Evolutionary conservation across 257 asterid genomes (phyloP), one percentile per base, ranked within the genome.

Genomic region (Galeopsis tetrahit): DNA sequence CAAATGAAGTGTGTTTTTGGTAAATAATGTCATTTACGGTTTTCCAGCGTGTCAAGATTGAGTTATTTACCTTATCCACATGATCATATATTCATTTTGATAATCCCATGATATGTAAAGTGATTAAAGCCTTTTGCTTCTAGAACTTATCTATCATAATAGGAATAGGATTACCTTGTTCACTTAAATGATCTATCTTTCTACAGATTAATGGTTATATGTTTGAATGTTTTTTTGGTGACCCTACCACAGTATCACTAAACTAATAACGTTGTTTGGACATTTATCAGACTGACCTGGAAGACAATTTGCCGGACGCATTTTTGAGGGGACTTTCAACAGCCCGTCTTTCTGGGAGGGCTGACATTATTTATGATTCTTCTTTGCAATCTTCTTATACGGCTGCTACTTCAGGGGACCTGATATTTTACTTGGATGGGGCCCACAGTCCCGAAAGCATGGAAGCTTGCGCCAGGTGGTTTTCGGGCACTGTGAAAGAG

Each of bases 361-460:
- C 91, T 74, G 90, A 93, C 82, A 81, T 85, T 68, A 77, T 87
- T 70, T 63, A 80, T 15, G 97, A 87, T 82, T 81, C 89, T 48
- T 71, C 77, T 66, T 34, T 46, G 38, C 57, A 65, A 65, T 72
- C 73, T 28, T 63, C 69, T 36, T 71, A 71, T 21, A 44, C 48
- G 56, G 71, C 76, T 66, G 80, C 61, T 73, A 31, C 84, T 73
- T 76, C 85, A 5, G 97, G 96, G 49, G 95, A 84, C 72, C 70
- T 93, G 72, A 64, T 81, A 70, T 93, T 90, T 83, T 90, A 87
- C 81, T 81, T 90, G 53, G 98, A 92, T 71, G 98, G 98, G 78
- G 98, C 98, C 76, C 98, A 92, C 78, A 92, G 97, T 81, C 98
- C 98, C 57, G 98, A 92, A 79, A 92, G 98, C 84, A 87, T 90